phyloP scores from a whole-genome alignment of 305 asterid species.

The Andrographis paniculata region DNA sequence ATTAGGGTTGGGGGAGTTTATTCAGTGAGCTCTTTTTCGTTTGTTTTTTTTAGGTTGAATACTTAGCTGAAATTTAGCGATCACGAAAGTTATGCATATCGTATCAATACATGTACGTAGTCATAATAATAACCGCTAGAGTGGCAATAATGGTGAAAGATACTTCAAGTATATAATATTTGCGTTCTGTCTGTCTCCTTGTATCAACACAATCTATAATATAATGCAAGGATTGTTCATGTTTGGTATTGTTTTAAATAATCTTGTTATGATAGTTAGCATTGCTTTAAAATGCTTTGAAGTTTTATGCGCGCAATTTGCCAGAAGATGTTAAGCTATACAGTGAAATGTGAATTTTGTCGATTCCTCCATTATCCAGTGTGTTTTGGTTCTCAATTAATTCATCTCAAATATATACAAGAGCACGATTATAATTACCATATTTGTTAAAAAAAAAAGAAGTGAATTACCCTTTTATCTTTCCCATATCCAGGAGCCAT shows the following conservation, averaged over 20 bases:
- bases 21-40: slow-evolving; percentile 38
- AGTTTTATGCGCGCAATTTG: not conserved
- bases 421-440: too few relatives aligned
- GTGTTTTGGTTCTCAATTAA: too few relatives aligned
- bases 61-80: slow-evolving; percentile 20
- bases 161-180: too few relatives aligned
- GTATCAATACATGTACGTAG: slow-evolving; percentile 21
- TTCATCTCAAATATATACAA: too few relatives aligned
- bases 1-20: slow-evolving; percentile 21
- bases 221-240: slow-evolving; percentile 1
- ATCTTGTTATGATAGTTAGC: not conserved
- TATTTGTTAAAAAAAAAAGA: too few relatives aligned
- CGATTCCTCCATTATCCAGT: not conserved
- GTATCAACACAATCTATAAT: slow-evolving; percentile 1
- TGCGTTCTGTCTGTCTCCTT: slow-evolving; percentile 5
- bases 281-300: too few relatives aligned
- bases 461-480: too few relatives aligned
- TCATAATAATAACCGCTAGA: slow-evolving; percentile 7
- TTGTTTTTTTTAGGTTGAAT: slow-evolving; percentile 26
- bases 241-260: not conserved
- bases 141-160: slow-evolving; percentile 24
- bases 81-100: slow-evolving; percentile 17
- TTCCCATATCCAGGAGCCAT: too few relatives aligned
- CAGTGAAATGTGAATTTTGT: slow-evolving; percentile 1
- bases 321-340: not conserved